Conservation (phyloP, 352 stramenopile species). For the Phytopythium vexans region DNA sequence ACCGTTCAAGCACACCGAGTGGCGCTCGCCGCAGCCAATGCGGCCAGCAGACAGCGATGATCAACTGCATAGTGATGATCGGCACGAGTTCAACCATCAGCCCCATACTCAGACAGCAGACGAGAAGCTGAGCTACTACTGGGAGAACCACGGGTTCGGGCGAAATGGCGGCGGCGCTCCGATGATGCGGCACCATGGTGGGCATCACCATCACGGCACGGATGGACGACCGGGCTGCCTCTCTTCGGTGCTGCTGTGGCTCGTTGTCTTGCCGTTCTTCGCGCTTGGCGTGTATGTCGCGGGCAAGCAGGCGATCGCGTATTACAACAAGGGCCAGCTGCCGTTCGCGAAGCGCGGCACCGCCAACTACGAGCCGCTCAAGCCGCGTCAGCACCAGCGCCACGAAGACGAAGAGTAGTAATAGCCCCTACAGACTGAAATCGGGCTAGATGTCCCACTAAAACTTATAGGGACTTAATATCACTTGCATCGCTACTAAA, state of each 20-base stretch:
- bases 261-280: constrained; percentile 4
- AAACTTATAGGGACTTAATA: too few relatives aligned
- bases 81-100: too few relatives aligned
- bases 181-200: background rate
- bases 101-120: too few relatives aligned
- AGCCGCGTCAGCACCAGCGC: background rate
- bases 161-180: background rate
- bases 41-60: too few relatives aligned
- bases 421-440: background rate
- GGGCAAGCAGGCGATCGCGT: background rate
- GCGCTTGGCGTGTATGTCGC: constrained; percentile 2
- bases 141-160: constrained; percentile 4
- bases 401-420: background rate
- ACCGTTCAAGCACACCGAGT: too few relatives aligned
- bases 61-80: too few relatives aligned
- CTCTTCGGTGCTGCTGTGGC: background rate
- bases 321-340: constrained; percentile 2
- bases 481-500: too few relatives aligned
- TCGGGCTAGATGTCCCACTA: background rate
- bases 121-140: background rate
- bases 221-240: background rate
- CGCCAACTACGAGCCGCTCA: constrained; percentile 2
- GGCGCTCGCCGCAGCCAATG: too few relatives aligned
- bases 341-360: background rate
- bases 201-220: background rate